phyloP scores from a whole-genome alignment of 139 green algal species.

The Gonium pectorale region DNA sequence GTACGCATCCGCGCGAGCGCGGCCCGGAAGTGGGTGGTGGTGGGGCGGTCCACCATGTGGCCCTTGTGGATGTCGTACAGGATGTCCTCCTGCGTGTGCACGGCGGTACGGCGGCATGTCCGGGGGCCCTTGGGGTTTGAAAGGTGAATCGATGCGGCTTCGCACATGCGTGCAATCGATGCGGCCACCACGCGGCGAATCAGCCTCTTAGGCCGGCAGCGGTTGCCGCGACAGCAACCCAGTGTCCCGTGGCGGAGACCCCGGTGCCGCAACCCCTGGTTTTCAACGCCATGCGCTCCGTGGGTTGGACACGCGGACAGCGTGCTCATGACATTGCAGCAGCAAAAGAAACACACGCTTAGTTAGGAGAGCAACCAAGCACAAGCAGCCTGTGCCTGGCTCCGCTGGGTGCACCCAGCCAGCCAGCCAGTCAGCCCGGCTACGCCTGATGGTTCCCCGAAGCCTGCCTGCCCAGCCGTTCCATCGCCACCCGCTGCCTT shows the following conservation, averaged over 20 bases:
- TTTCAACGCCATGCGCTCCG: too few relatives aligned
- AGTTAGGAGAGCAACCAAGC: too few relatives aligned
- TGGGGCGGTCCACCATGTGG: conserved; percentile 1
- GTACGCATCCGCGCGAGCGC: conserved; percentile 17
- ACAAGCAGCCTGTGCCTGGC: too few relatives aligned
- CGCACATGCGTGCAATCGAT: background rate
- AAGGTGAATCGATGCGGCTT: background rate
- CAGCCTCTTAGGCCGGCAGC: too few relatives aligned
- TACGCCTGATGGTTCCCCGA: too few relatives aligned
- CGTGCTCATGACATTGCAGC: background rate
- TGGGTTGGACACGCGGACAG: too few relatives aligned
- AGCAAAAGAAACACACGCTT: background rate
- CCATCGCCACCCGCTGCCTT: background rate
- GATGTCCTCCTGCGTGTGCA: conserved; percentile 8
- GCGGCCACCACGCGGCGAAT: background rate
- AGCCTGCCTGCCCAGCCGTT: too few relatives aligned
- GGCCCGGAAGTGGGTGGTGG: conserved; percentile 14
- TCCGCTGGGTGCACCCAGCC: too few relatives aligned
- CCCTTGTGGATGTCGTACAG: conserved; percentile 34
- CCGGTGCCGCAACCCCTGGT: too few relatives aligned
- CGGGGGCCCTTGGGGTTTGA: background rate
- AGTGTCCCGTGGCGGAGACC: too few relatives aligned
- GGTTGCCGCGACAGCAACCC: too few relatives aligned
- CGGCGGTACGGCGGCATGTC: background rate
- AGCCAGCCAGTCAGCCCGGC: too few relatives aligned